Percentiles rank a stretch among this genome's conserved stretches.
These are phyloP conservation scores for Forsythia viridissima DNA, from an alignment of 257 asterid genomes.

Conservation along the genomic window DNA sequence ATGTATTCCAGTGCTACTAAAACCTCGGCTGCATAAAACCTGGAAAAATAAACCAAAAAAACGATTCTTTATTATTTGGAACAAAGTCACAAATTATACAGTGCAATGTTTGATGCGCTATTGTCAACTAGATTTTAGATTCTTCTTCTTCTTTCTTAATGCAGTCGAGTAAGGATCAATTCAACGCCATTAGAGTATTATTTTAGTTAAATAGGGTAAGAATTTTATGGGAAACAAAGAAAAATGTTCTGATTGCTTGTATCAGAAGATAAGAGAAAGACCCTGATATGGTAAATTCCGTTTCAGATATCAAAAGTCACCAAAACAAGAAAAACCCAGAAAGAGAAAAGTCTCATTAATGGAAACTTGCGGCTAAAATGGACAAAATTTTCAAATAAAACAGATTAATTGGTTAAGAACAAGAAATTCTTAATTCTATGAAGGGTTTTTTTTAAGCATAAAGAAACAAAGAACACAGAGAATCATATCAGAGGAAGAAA, in stretches of 20 bases:
- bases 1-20: slow-evolving; percentile 86
- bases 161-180: no score
- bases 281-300: slow-evolving; percentile 31
- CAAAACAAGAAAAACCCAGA: slow-evolving; percentile 29
- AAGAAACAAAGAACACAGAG: slow-evolving; percentile 27
- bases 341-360: slow-evolving; percentile 25
- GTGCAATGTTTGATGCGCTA: not conserved
- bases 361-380: slow-evolving; percentile 33
- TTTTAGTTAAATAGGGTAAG: not conserved
- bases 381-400: slow-evolving; percentile 6
- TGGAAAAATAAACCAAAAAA: slow-evolving; percentile 19
- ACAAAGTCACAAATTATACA: no score
- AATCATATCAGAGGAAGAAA: slow-evolving; percentile 19
- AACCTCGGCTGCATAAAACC: slow-evolving; percentile 92
- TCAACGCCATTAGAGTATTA: no score
- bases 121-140: no score
- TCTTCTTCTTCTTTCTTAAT: no score
- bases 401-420: slow-evolving; percentile 17
- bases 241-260: slow-evolving; percentile 34
- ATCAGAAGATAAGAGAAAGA: slow-evolving; percentile 28
- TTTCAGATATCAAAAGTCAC: slow-evolving; percentile 25
- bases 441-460: slow-evolving; percentile 29
- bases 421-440: slow-evolving; percentile 9
- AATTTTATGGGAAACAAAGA: slow-evolving; percentile 14
- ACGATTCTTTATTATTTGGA: not conserved